phyloP scores from a whole-genome alignment of 768 basidiomycete genomes.

The Russula foetens region DNA sequence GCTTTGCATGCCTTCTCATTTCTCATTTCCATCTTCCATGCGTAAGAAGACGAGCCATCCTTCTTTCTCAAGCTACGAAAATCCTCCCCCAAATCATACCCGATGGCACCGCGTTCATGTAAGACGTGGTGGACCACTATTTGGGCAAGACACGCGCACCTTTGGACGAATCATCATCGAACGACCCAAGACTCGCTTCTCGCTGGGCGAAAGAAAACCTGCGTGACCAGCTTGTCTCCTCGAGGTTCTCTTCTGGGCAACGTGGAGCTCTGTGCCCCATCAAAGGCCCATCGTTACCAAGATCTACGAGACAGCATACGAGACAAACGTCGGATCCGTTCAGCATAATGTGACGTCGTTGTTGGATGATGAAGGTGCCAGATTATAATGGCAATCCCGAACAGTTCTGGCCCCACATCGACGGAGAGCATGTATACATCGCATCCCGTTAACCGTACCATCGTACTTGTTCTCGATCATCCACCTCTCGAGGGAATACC shows the following conservation, averaged over 20 bases:
- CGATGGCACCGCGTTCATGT: conserved; percentile 55
- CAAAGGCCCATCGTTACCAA: conserved; percentile 52
- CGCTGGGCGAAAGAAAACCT: conserved; percentile 66
- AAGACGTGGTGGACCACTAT: conserved; percentile 55
- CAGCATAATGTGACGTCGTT: conserved; percentile 60
- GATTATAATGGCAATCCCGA: conserved; percentile 53
- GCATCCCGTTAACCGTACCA: too few relatives aligned
- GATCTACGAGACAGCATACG: conserved; percentile 58
- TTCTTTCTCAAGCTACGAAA: conserved; percentile 41
- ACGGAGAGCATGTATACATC: too few relatives aligned
- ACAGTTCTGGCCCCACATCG: too few relatives aligned
- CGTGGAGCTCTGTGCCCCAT: conserved; percentile 70
- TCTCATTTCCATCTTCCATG: conserved; percentile 69
- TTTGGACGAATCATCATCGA: conserved; percentile 37
- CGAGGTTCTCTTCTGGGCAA: conserved; percentile 83
- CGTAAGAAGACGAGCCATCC: conserved; percentile 50
- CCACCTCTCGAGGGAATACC: too few relatives aligned
- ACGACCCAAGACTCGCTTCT: conserved; percentile 51
- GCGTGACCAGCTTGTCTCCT: conserved; percentile 75
- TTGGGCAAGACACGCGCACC: conserved; percentile 41
- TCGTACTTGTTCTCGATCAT: too few relatives aligned
- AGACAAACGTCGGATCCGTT: conserved; percentile 47
- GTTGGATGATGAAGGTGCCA: too few relatives aligned
- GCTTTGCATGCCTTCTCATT: conserved; percentile 55
- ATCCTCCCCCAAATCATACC: conserved; percentile 53